Base-by-base conservation (phyloP, 116 monocot species). In the Trichopus zeylanicus region DNA sequence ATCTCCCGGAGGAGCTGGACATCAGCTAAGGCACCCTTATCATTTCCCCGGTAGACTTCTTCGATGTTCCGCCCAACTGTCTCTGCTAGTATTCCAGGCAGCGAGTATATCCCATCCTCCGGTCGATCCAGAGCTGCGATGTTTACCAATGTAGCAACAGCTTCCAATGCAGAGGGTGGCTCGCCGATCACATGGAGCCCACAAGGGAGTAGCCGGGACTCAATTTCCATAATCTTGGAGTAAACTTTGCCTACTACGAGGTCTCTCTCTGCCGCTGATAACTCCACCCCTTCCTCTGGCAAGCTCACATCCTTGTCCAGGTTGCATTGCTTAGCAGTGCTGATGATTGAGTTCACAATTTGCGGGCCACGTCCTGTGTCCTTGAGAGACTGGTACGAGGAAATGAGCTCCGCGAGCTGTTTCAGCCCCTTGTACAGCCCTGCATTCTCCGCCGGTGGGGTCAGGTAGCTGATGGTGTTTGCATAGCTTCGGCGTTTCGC, bases 171-270 rank as follows among this genome's bases (percentile, higher is more conserved):
- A 3, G 82, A 78, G 0, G 98, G 98, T 1, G 98, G 98, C 76
- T 99, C 98, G 18, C 98, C 98, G 57, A 99, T 99, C 26, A 99
- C 76, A 52, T 99, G 98, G 10, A 99, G 88, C 12, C 98, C 98
- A 51, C 98, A 99, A 0, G 98, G 98, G 12, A 99, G 80, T 1
- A 99, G 66, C 7, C 98, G 74, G 3, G 98, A 91, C 53, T 99
- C 98, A 9, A 99, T 92, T 83, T 99, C 98, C 98, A 99, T 99
- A 58, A 99, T 91, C 80, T 99, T 99, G n/a, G 98, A 78, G 70
- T 99, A 99, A 7, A 99, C 98, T 73, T 74, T 91, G 0, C 98
- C 98, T 4, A 99, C 98, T 4, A 85, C 82, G 1, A 76, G 70
- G 48, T 99, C 88, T n/a, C 91, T 79, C 39, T 91, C 82, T 10